phyloP scores from a whole-genome alignment of 1,284 basidiomycete genomes.

The Austroboletus niveus region DNA sequence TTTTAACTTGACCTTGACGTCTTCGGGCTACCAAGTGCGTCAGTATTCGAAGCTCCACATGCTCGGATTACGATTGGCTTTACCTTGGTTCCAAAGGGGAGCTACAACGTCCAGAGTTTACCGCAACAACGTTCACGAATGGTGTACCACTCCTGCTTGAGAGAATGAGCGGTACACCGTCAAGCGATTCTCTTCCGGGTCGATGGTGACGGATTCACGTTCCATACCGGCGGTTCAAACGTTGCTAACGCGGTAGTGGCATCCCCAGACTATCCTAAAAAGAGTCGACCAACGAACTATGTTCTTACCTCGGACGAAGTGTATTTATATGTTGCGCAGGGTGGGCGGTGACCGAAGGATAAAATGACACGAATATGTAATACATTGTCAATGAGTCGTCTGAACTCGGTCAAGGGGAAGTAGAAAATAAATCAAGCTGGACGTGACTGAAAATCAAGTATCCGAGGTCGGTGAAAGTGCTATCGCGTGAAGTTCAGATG shows the following conservation, averaged over 20 bases:
- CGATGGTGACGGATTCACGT: slow-evolving; percentile 39
- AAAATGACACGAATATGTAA: slow-evolving; percentile 23
- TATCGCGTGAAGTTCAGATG: no score
- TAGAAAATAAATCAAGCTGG: slow-evolving; percentile 20
- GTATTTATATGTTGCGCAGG: background rate
- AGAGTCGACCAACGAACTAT: background rate
- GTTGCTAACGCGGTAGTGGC: slow-evolving; percentile 36
- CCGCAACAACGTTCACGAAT: slow-evolving; percentile 33
- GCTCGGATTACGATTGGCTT: background rate
- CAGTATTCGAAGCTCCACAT: background rate
- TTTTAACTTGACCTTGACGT: slow-evolving; percentile 25
- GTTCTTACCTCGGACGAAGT: background rate
- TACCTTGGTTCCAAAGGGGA: background rate
- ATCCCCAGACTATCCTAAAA: slow-evolving; percentile 6
- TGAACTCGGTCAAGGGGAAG: slow-evolving; percentile 46
- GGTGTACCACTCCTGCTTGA: no score
- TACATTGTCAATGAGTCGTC: slow-evolving; percentile 45
- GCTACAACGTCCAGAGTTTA: background rate
- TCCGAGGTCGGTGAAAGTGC: no score
- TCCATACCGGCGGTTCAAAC: slow-evolving; percentile 44
- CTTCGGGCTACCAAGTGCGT: slow-evolving; percentile 24
- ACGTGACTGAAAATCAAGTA: no score
- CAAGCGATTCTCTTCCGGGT: slow-evolving; percentile 36
- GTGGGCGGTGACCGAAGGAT: background rate
- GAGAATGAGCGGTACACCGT: no score